Base-by-base conservation (phyloP, 345 rosid species). In the Brassica cretica region DNA sequence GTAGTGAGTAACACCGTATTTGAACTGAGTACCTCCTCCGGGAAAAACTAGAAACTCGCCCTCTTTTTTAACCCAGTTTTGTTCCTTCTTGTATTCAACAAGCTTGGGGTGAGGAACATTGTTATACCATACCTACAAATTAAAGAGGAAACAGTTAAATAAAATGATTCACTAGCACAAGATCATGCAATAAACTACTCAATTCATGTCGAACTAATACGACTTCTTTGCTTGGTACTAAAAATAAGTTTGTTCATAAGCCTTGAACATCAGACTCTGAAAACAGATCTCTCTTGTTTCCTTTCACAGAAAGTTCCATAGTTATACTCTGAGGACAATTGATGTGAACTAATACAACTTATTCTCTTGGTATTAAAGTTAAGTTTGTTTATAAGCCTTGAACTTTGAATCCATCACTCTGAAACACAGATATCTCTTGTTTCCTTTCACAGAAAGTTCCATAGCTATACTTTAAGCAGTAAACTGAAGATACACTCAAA, bases 81-180 rank as follows among this genome's bases (percentile, higher is more conserved):
- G 98, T 61, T 94, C 93, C 46, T 92, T 92, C 85, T 94, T 94
- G 94, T 90, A 92, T 19, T 94, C 97, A 66, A 94, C 95, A 73
- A 94, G 97, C 91, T 92, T 92, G 33, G 93, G 89, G 44, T 94
- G 97, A 72, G 98, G 98, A 65, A 94, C 95, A 82, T 92, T 94
- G 55, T 78, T 76, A 73, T 88, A 89, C 97, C 97, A 91, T 55
- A 94, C 81, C 97, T 94, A 67, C 61, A 64, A 37, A 81, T 55
- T 15, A 49, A 44, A 61, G 32, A 29, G n/a, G 33, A 70, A 16
- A 39, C 71, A 64, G 7, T 5, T 16, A 68, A 53, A 37, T 8
- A 73, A 3, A 37, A 11, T 67, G 70, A 49, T 67, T 16, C 41
- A 65, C 19, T 39, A 65, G 46, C 10, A 4, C 55, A 39, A 68